These are phyloP conservation scores for Pythium utonaiense DNA, from an alignment of 352 stramenopile species.

Conservation along the genomic window DNA sequence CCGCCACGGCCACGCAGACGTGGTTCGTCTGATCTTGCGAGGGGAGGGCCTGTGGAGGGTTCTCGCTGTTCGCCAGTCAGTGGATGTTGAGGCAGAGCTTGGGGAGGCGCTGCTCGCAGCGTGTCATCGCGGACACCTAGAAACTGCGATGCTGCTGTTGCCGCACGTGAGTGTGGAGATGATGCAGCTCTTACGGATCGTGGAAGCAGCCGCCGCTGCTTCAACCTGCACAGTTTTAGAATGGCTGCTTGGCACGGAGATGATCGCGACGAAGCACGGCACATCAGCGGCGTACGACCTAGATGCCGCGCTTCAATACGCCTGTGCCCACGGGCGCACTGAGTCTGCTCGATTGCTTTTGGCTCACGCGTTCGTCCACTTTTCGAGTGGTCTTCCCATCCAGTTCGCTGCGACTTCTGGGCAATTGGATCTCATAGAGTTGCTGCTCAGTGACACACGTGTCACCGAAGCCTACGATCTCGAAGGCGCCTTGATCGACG, in stretches of 20 bases:
- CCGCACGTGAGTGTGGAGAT: slow-evolving; percentile 4
- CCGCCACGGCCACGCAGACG: slow-evolving; percentile 14
- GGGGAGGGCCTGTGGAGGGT: neutral
- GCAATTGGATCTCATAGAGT: neutral
- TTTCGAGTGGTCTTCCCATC: slow-evolving; percentile 11
- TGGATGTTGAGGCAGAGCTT: slow-evolving; percentile 7
- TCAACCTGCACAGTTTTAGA: slow-evolving; percentile 5
- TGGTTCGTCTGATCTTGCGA: slow-evolving; percentile 13
- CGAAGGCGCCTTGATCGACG: slow-evolving; percentile 18
- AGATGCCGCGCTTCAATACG: slow-evolving; percentile 25
- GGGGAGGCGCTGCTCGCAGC: slow-evolving; percentile 23
- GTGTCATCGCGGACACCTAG: slow-evolving; percentile 14
- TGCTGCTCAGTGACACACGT: slow-evolving; percentile 14
- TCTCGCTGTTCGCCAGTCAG: neutral
- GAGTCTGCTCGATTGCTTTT: slow-evolving; percentile 10
- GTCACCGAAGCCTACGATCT: slow-evolving; percentile 9
- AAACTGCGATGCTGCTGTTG: slow-evolving; percentile 10
- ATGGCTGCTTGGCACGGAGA: slow-evolving; percentile 9
- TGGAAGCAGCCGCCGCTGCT: slow-evolving; percentile 11
- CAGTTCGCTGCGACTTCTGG: slow-evolving; percentile 23
- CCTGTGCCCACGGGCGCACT: slow-evolving; percentile 18
- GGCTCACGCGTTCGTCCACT: neutral
- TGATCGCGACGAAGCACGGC: neutral
- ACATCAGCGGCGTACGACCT: slow-evolving; percentile 5
- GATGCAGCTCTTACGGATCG: slow-evolving; percentile 17